Evolutionary conservation across 176 grass and related monocot species (phyloP).

Genomic region (Oryza coarctata): DNA sequence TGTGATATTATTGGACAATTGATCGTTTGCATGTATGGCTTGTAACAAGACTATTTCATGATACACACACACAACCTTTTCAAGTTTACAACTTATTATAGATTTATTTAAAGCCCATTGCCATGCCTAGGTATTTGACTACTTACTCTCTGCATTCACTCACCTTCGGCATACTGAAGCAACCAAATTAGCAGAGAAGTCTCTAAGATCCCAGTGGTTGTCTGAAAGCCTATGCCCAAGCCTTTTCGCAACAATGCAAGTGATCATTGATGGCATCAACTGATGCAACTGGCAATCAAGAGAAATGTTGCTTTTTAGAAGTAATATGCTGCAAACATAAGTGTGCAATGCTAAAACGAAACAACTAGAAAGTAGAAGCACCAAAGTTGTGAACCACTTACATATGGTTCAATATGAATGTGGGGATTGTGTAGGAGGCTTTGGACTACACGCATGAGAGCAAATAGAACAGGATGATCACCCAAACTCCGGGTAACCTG

Average conservation of each 20-base stretch:
- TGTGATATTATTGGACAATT: neutral
- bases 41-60: neutral
- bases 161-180: constrained; percentile 81
- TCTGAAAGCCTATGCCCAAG: constrained; percentile 74
- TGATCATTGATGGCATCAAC: constrained; percentile 89
- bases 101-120: neutral
- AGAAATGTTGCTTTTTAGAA: constrained; percentile 26
- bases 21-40: neutral
- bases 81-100: neutral
- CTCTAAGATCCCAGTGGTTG: constrained; percentile 91
- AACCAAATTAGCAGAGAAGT: constrained; percentile 91
- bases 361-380: neutral
- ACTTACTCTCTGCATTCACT: constrained; percentile 12
- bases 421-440: constrained; percentile 94
- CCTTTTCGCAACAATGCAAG: constrained; percentile 83
- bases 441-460: constrained; percentile 78
- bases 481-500: constrained; percentile 87
- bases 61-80: neutral
- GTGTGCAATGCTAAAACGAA: neutral
- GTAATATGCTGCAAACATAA: constrained; percentile 7
- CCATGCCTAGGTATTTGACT: neutral
- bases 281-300: constrained; percentile 72
- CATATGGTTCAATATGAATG: constrained; percentile 97
- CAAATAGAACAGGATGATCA: constrained; percentile 83
- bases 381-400: constrained; percentile 47